Evolutionary conservation across 1,284 basidiomycete genomes (phyloP), one percentile per base, ranked within the genome.

Genomic region (Spongiforma sp.): DNA sequence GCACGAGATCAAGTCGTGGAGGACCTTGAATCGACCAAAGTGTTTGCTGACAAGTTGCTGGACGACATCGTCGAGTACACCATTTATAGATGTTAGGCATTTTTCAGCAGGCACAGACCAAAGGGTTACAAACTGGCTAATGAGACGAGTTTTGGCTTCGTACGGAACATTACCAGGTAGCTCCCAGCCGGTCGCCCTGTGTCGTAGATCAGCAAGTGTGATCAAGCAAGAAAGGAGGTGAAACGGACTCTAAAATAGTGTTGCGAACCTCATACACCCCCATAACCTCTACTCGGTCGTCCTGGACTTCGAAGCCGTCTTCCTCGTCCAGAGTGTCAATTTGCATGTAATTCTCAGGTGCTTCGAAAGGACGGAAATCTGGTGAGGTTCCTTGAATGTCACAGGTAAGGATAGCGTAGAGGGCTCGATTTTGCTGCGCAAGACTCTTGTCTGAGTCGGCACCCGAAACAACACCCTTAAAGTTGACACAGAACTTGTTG

Each of bases 81-180:
- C 56, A 62, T 65, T 71, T 21, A 83, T 75, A 24, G 73, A 68
- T 1, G 77, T 64, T 67, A 85, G 80, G 65, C 85, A 86, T 11
- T 46, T 41, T 10, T 77, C 56, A 0, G 80, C 72, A 1, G 85
- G 84, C 2, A 60, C 46, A 8, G 71, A 57, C 86, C 86, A 87
- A 8, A 78, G 62, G 4, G 63, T 59, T 19, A 81, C 78, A 61
- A 80, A 82, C n/a, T 71, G 67, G 8, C 70, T 65, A 19, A 86
- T 80, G 37, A 87, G 77, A 12, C 67, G 72, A 32, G 73, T 77
- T 43, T 82, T 85, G 4, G 84, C 84, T 41, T 83, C 81, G 55
- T 82, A 86, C 0, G 85, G 86, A 39, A 86, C 73, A 57, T 85
- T 78, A 7, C 77, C 75, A 0, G 84, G 84, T 7, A 87, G 78